Percentiles rank a stretch among this genome's conserved stretches.
These are phyloP conservation scores for Metschnikowia vanudenii DNA, from an alignment of 805 yeast species.

Conservation along the genomic window DNA sequence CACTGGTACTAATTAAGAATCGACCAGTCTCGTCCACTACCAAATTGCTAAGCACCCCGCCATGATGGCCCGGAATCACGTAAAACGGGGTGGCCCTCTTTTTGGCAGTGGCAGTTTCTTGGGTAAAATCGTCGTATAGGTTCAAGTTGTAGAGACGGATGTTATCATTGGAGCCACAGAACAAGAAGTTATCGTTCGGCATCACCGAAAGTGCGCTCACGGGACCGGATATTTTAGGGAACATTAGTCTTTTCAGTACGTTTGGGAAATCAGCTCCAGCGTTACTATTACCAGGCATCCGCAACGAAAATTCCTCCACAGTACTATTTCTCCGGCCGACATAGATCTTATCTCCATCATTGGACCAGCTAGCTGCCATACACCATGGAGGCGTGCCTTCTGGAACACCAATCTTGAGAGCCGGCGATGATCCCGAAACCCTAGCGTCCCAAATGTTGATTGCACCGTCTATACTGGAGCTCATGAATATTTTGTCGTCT, in stretches of 20 bases:
- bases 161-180: constrained; percentile 90
- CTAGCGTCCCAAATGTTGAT: constrained; percentile 83
- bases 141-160: constrained; percentile 79
- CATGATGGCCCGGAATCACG: constrained; percentile 95
- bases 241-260: constrained; percentile 58
- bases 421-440: constrained; percentile 30
- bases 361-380: constrained; percentile 84
- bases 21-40: constrained; percentile 84
- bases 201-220: constrained; percentile 76
- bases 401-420: constrained; percentile 53
- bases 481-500: constrained; percentile 57
- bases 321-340: constrained; percentile 89
- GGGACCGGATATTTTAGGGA: constrained; percentile 89
- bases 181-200: constrained; percentile 75
- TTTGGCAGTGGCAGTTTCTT: constrained; percentile 29
- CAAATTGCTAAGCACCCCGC: constrained; percentile 78
- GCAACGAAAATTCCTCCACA: constrained; percentile 71
- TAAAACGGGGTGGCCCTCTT: constrained; percentile 67
- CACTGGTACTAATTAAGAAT: constrained; percentile 87
- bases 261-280: constrained; percentile 29
- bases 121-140: constrained; percentile 36
- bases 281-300: constrained; percentile 42
- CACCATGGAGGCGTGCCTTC: constrained; percentile 90
- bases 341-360: constrained; percentile 72
- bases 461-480: constrained; percentile 82